Conservation (phyloP, 139 green algal species). For the Chlorella vulgaris region DNA sequence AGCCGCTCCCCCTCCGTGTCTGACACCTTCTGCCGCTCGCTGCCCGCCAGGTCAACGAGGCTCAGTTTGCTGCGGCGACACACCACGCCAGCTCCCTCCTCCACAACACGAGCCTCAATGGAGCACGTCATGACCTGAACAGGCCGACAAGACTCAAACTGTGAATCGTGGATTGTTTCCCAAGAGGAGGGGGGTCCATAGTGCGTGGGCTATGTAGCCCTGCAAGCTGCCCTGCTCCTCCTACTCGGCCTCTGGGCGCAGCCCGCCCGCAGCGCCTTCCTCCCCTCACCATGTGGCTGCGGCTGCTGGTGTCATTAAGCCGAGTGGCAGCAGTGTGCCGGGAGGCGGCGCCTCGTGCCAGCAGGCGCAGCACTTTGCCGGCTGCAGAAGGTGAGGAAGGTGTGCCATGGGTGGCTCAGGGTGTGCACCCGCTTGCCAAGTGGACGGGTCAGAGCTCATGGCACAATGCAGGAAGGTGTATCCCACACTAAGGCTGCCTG, state of each 20-base stretch:
- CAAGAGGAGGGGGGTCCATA: too few relatives aligned
- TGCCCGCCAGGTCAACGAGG: constrained; percentile 67
- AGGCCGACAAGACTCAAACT: too few relatives aligned
- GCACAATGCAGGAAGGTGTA: too few relatives aligned
- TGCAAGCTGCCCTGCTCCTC: too few relatives aligned
- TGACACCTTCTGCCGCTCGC: constrained; percentile 50
- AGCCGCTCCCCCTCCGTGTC: constrained; percentile 53
- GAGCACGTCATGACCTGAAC: constrained; percentile 3
- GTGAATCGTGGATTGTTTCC: too few relatives aligned
- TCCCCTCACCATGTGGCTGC: constrained; percentile 91
- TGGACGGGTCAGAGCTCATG: too few relatives aligned
- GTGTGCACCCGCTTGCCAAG: too few relatives aligned
- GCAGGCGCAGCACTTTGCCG: constrained; percentile 71
- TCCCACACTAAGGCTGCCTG: too few relatives aligned
- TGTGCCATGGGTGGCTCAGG: too few relatives aligned
- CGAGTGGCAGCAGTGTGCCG: constrained; percentile 81
- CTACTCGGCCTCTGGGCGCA: too few relatives aligned
- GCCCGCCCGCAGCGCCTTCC: too few relatives aligned
- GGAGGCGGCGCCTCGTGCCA: constrained; percentile 68
- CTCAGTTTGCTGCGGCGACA: constrained; percentile 34
- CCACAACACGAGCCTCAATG: constrained; percentile 43
- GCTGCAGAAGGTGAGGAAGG: background rate
- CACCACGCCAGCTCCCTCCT: constrained; percentile 35
- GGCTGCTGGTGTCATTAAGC: constrained; percentile 87
- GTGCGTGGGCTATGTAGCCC: too few relatives aligned